Evolutionary conservation across 257 asterid genomes (phyloP), one percentile per base, ranked within the genome.

Genomic region (Avicennia marina): DNA sequence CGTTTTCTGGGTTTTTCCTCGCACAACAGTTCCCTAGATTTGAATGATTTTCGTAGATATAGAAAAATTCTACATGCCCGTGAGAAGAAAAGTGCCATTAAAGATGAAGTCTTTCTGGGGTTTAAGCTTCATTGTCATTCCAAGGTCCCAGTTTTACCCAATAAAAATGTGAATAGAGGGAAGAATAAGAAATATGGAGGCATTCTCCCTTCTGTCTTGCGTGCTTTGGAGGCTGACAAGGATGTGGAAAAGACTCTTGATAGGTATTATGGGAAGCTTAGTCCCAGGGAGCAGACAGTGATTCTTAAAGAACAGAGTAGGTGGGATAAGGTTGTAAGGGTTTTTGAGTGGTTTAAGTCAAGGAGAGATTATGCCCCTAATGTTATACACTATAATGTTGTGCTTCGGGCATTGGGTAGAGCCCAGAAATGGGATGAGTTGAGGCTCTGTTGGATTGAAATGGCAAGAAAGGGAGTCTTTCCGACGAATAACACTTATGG

Each of bases 401-500:
- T 91, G 67, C 91, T 91, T 53, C 75, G 96, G 7, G 72, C 90
- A 0, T 59, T 91, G 59, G 98, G 98, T 50, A 70, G 84, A 56
- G 95, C 98, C 31, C 71, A 69, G 63, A 85, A 74, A 78, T 91
- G 98, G 98, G 98, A 87, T 64, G 88, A 87, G 38, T 69, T 91
- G 81, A 83, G 98, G 73, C 94, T 83, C n/a, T 83, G 89, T 64
- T 90, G 98, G 98, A 76, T n/a, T 90, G 53, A 36, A 2, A 36
- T 36, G 2, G 41, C 13, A 5, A 3, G 41, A 5, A 11, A 36
- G 10, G 13, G 13, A 5, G 41, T 36, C 13, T 4, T 36, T 36
- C 9, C 9, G 12, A 7, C 41, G 2, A 36, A 36, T 36, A 87
- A 91, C 71, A 91, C 98, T 0, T 91, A 87, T 39, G 75, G 81